phyloP scores from a whole-genome alignment of 805 yeast species.

The Candida jianshihensis region DNA sequence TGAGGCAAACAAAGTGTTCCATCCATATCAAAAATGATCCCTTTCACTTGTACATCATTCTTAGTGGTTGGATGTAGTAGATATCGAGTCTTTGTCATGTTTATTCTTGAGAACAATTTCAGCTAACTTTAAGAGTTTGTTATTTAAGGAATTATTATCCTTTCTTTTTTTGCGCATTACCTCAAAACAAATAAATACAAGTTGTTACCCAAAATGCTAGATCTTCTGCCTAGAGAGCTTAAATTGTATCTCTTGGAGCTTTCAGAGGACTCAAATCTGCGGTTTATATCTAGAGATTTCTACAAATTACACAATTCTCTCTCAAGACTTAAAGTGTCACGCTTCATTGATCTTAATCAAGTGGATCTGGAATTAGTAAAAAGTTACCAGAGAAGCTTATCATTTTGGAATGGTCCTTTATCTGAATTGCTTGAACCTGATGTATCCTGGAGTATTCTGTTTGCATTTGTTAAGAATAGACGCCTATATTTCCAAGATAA shows the following conservation, averaged over 20 bases:
- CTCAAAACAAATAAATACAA: background rate
- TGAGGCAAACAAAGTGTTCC: slow-evolving; percentile 70
- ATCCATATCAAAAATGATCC: slow-evolving; percentile 73
- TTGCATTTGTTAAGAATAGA: slow-evolving; percentile 42
- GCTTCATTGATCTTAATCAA: slow-evolving; percentile 8
- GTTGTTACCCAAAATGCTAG: slow-evolving; percentile 3
- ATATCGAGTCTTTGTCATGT: slow-evolving; percentile 6
- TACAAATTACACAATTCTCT: slow-evolving; percentile 44
- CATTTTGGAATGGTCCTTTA: slow-evolving; percentile 33
- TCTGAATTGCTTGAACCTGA: slow-evolving; percentile 21
- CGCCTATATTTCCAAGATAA: slow-evolving; percentile 43
- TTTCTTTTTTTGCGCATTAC: too few species aligned
- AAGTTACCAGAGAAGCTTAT: slow-evolving; percentile 12
- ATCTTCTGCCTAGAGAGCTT: slow-evolving; percentile 36
- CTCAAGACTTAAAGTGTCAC: slow-evolving; percentile 32
- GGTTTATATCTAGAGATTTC: slow-evolving; percentile 34
- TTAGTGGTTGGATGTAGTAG: slow-evolving; percentile 15
- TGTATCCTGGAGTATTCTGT: slow-evolving; percentile 42
- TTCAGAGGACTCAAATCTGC: slow-evolving; percentile 12
- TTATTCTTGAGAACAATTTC: background rate
- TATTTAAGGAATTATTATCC: too few species aligned
- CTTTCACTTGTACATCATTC: slow-evolving; percentile 32
- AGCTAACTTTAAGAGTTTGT: too few species aligned
- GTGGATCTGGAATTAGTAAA: background rate
- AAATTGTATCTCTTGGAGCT: slow-evolving; percentile 29